Conservation (phyloP, 139 green algal genomes). For the Chlamydomonas eustigma region DNA sequence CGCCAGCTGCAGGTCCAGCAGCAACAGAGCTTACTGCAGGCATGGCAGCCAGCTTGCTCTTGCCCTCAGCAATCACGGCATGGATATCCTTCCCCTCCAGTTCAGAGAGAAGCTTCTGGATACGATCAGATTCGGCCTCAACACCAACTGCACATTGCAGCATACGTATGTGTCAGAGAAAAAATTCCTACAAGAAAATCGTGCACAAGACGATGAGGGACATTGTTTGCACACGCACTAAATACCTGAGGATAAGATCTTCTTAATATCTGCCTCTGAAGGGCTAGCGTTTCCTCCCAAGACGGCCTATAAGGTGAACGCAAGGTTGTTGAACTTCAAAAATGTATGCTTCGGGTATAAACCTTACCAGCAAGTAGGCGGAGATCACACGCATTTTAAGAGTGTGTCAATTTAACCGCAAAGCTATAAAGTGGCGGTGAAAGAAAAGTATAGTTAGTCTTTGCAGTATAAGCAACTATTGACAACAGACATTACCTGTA, state of each 20-base stretch:
- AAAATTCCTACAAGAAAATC: no score
- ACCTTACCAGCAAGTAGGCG: constrained; percentile 47
- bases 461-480: no score
- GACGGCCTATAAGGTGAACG: constrained; percentile 43
- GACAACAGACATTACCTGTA: no score
- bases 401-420: constrained; percentile 29
- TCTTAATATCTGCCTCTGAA: constrained; percentile 62
- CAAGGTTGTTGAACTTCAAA: no score
- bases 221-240: no score
- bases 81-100: constrained; percentile 68
- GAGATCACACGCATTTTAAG: constrained; percentile 55
- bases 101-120: constrained; percentile 65
- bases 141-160: constrained; percentile 45
- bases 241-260: constrained; percentile 63
- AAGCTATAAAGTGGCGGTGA: no score
- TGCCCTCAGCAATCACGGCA: constrained; percentile 38
- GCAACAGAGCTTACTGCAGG: constrained; percentile 43
- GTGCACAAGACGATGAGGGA: no score
- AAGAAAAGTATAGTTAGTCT: no score
- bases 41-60: constrained; percentile 71
- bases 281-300: constrained; percentile 68
- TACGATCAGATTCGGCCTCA: constrained; percentile 60
- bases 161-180: neutral
- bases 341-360: neutral
- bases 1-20: constrained; percentile 31